phyloP scores from a whole-genome alignment of 768 basidiomycete species.

The Panus rudis region DNA sequence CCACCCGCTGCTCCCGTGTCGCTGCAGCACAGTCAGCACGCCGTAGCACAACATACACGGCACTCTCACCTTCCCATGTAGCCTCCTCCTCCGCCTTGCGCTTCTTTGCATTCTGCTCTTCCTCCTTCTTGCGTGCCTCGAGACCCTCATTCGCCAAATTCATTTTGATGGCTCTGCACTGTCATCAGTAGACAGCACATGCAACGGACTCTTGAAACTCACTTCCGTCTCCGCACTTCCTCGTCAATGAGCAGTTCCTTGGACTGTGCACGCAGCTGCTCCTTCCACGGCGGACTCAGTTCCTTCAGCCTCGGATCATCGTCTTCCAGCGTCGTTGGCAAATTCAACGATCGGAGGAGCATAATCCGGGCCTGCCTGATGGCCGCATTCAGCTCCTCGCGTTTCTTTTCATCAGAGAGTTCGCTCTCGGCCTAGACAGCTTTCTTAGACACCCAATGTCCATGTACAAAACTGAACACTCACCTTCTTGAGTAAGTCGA shows the following conservation, averaged over 20 bases:
- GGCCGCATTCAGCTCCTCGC: constrained; percentile 75
- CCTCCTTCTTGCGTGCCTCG: constrained; percentile 90
- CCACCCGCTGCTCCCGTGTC: constrained; percentile 74
- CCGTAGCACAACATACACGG: background rate
- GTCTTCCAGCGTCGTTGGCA: constrained; percentile 54
- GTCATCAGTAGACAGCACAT: constrained; percentile 5
- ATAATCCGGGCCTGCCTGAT: constrained; percentile 67
- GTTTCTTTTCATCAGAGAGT: constrained; percentile 68
- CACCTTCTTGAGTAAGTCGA: constrained; percentile 91
- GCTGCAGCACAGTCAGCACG: constrained; percentile 6
- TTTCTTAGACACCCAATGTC: background rate
- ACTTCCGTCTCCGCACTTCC: constrained; percentile 81
- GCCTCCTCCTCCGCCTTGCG: constrained; percentile 87
- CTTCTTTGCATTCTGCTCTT: constrained; percentile 69
- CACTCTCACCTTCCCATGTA: constrained; percentile 72
- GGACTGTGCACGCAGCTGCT: constrained; percentile 59
- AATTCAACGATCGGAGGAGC: constrained; percentile 54
- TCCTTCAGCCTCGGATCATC: constrained; percentile 50
- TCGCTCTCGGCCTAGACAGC: constrained; percentile 70
- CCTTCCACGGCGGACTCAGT: constrained; percentile 57
- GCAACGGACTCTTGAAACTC: constrained; percentile 18
- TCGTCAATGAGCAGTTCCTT: constrained; percentile 89
- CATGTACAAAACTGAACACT: constrained; percentile 8
- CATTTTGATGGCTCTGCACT: constrained; percentile 76
- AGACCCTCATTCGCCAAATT: constrained; percentile 88